Conservation (phyloP, 495 filamentous ascomycete genomes). For the Lentithecium fluviatile region DNA sequence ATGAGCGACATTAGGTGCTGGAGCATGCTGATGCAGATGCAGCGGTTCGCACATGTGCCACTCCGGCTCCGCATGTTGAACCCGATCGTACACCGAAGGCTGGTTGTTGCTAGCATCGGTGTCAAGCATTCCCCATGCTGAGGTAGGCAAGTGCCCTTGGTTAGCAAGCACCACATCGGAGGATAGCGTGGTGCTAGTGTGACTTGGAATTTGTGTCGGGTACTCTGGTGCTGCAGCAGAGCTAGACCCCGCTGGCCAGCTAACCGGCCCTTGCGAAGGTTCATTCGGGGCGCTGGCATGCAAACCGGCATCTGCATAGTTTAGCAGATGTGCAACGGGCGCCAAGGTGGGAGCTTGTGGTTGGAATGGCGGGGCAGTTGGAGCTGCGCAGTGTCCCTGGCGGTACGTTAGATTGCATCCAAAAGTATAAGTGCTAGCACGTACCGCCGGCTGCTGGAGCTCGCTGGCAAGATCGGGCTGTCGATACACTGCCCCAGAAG, state of each 20-base stretch:
- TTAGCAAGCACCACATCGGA: background rate
- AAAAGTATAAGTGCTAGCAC: too few relatives aligned
- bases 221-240: background rate
- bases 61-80: background rate
- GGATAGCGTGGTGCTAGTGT: background rate
- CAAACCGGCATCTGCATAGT: background rate
- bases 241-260: constrained; percentile 1
- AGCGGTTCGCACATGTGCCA: background rate
- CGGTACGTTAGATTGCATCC: background rate
- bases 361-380: constrained; percentile 3
- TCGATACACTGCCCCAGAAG: background rate
- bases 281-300: background rate
- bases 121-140: constrained; percentile 4
- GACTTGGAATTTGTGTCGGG: background rate
- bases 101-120: background rate
- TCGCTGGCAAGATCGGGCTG: background rate
- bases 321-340: constrained; percentile 6
- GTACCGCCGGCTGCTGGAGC: background rate
- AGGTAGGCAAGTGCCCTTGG: background rate
- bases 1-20: background rate
- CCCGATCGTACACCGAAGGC: background rate
- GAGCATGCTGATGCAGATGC: background rate
- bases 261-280: background rate
- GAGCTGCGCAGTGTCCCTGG: background rate
- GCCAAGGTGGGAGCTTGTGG: background rate